Conservation (phyloP, 768 basidiomycete species). For the Auriculariales sp. region DNA sequence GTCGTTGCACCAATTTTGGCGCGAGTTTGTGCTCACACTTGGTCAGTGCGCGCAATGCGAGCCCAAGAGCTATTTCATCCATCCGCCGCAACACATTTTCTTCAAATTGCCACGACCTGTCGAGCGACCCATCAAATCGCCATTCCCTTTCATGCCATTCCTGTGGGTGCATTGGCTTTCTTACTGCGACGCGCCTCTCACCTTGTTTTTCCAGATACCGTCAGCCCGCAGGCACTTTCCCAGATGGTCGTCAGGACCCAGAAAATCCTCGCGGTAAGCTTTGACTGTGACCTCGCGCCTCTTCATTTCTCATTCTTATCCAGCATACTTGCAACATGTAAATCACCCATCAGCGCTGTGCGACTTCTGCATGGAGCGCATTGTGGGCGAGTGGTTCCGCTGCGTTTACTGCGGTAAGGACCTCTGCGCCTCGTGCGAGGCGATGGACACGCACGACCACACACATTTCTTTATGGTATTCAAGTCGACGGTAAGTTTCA, state of each 20-base stretch:
- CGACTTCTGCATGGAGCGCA: conserved; percentile 71
- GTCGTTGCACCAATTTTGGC: conserved; percentile 10
- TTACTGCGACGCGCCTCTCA: not conserved
- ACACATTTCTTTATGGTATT: conserved; percentile 79
- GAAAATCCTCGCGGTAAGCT: conserved; percentile 43
- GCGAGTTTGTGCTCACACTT: not conserved
- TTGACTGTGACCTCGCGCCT: not conserved
- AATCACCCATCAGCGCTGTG: conserved; percentile 60
- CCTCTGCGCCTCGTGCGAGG: conserved; percentile 74
- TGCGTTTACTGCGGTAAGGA: conserved; percentile 83
- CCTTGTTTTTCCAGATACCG: conserved; percentile 39
- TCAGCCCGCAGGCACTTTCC: conserved; percentile 32
- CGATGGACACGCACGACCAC: conserved; percentile 65
- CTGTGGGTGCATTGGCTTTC: conserved; percentile 31
- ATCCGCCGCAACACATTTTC: conserved; percentile 78
- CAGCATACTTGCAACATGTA: conserved; percentile 51
- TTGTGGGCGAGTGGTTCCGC: conserved; percentile 80
- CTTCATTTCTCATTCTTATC: not conserved
- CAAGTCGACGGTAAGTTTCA: conserved; percentile 53
- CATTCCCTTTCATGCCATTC: conserved; percentile 48
- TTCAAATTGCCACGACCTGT: conserved; percentile 77
- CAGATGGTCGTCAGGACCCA: conserved; percentile 6
- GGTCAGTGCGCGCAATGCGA: conserved; percentile 72
- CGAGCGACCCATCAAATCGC: conserved; percentile 38
- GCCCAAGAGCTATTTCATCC: conserved; percentile 54